Percentiles rank a stretch among this genome's conserved stretches.
These are phyloP conservation scores for Dunaliella sp. DNA, from an alignment of 139 green algal species.

Conservation along the genomic window DNA sequence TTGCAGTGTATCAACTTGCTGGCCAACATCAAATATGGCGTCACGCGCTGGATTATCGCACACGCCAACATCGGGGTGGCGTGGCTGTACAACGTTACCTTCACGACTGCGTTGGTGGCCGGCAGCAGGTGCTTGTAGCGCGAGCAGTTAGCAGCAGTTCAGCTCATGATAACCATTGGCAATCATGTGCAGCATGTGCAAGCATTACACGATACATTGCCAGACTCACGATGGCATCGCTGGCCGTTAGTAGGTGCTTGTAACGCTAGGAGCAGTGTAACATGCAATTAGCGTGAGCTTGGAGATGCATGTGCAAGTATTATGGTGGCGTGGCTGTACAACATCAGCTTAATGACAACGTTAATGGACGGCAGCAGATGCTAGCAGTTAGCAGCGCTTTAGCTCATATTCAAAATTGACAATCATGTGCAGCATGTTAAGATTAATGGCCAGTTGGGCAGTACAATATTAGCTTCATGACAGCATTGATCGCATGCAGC, in stretches of 20 bases:
- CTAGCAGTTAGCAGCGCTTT: conserved; percentile 69
- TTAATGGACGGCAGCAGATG: conserved; percentile 54
- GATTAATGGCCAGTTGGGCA: too few species aligned
- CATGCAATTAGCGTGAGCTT: too few species aligned
- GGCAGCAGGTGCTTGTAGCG: conserved; percentile 47
- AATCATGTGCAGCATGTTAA: too few species aligned
- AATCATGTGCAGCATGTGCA: too few species aligned
- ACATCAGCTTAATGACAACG: conserved; percentile 53
- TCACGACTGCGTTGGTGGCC: conserved; percentile 63
- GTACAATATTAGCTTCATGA: too few species aligned
- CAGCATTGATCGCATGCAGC: too few species aligned
- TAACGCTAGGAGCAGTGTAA: too few species aligned
- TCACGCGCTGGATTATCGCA: conserved; percentile 54
- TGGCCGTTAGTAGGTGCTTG: too few species aligned
- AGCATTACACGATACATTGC: too few species aligned
- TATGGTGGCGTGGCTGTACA: conserved; percentile 80
- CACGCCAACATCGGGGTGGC: conserved; percentile 59
- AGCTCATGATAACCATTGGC: too few species aligned
- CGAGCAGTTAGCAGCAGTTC: conserved; percentile 63
- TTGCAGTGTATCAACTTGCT: conserved; percentile 60
- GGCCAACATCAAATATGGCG: conserved; percentile 66
- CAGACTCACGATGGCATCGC: too few species aligned
- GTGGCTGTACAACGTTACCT: conserved; percentile 79
- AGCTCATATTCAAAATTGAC: too few species aligned
- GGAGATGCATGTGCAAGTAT: conserved; percentile 47